These are phyloP conservation scores for Candida adriatica DNA, from an alignment of 805 yeast genomes.

Conservation along the genomic window DNA sequence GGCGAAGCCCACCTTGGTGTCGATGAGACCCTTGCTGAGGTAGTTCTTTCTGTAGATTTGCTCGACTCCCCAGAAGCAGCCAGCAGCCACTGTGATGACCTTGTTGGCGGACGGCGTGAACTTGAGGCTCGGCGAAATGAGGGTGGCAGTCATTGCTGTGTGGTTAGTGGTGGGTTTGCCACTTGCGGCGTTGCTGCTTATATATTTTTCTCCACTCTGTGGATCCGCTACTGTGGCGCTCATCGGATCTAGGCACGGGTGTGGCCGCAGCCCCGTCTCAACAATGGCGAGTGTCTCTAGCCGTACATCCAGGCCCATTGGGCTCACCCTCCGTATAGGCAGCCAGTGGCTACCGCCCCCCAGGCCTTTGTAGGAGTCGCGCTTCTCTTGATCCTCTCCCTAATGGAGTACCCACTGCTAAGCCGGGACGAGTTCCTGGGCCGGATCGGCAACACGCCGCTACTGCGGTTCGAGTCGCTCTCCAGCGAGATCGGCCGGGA, in stretches of 20 bases:
- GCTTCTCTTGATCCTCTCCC: too few relatives aligned
- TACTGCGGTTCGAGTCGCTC: slow-evolving; percentile 56
- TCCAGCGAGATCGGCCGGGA: slow-evolving; percentile 61
- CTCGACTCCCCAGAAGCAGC: slow-evolving; percentile 90
- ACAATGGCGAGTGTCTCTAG: too few relatives aligned
- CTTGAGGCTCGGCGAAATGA: slow-evolving; percentile 33
- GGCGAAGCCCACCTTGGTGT: slow-evolving; percentile 83
- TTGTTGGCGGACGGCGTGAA: slow-evolving; percentile 40
- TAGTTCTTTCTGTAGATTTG: slow-evolving; percentile 71
- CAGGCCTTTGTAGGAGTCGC: too few relatives aligned
- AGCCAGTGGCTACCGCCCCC: too few relatives aligned
- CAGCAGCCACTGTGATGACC: slow-evolving; percentile 55
- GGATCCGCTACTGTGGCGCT: too few relatives aligned
- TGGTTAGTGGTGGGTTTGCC: not conserved
- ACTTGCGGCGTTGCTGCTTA: too few relatives aligned
- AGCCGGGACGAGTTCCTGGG: slow-evolving; percentile 15
- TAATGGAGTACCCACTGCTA: slow-evolving; percentile 15
- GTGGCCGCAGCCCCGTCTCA: too few relatives aligned
- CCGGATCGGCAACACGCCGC: slow-evolving; percentile 63
- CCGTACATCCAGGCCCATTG: too few relatives aligned
- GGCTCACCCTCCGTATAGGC: too few relatives aligned
- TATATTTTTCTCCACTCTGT: too few relatives aligned
- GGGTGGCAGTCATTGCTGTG: slow-evolving; percentile 7
- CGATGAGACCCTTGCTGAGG: slow-evolving; percentile 57
- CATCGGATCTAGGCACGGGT: too few relatives aligned